Conservation (phyloP, 495 filamentous ascomycete genomes). For the Durotheca rogersii region DNA sequence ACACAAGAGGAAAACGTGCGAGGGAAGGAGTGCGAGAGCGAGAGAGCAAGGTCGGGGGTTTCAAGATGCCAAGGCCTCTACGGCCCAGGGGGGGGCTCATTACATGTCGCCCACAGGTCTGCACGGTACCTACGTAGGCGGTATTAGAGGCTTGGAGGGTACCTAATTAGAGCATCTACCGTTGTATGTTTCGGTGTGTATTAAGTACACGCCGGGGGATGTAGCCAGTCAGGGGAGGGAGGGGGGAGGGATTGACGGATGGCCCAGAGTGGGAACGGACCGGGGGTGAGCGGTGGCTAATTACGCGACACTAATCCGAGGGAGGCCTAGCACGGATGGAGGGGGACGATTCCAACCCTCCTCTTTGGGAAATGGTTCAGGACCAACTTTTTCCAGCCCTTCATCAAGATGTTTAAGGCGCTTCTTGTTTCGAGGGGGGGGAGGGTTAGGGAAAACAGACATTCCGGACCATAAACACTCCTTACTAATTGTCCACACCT, state of each 20-base stretch:
- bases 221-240: slow-evolving; percentile 23
- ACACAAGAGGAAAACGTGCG: slow-evolving; percentile 28
- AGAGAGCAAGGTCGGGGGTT: slow-evolving; percentile 24
- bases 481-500: slow-evolving; percentile 14
- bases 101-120: slow-evolving; percentile 25
- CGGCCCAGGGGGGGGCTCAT: slow-evolving; percentile 30
- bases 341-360: slow-evolving; percentile 16
- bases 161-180: too few species aligned
- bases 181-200: too few species aligned
- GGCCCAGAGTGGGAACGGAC: slow-evolving; percentile 9
- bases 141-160: too few species aligned
- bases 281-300: slow-evolving; percentile 15
- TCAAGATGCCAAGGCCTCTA: slow-evolving; percentile 29
- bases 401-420: slow-evolving; percentile 6
- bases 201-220: too few species aligned
- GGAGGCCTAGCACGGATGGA: slow-evolving; percentile 11
- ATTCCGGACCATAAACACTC: neutral
- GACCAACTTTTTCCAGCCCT: slow-evolving; percentile 13
- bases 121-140: too few species aligned
- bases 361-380: slow-evolving; percentile 28
- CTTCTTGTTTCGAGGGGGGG: too few species aligned
- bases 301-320: slow-evolving; percentile 22
- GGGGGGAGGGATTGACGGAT: slow-evolving; percentile 7
- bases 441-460: too few species aligned
- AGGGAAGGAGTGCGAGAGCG: slow-evolving; percentile 18